phyloP scores from a whole-genome alignment of 495 filamentous ascomycete species.

The Penicillium roqueforti region DNA sequence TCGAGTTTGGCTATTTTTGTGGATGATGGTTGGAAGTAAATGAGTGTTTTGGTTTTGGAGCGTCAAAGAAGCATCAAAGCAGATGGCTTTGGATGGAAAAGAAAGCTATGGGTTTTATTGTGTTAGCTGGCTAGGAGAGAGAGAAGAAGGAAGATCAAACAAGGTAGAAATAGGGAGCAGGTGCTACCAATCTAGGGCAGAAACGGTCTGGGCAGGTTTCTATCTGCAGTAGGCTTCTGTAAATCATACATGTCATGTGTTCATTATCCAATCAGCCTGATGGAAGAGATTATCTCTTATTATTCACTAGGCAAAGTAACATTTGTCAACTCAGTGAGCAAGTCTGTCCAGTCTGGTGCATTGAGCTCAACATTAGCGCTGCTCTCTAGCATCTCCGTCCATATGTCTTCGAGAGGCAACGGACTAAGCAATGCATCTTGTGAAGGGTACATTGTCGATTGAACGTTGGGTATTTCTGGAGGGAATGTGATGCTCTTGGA shows the following conservation, averaged over 20 bases:
- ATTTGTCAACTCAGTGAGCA: constrained; percentile 33
- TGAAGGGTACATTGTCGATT: not conserved
- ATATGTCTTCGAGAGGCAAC: constrained; percentile 31
- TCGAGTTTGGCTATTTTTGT: not conserved
- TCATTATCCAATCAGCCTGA: not conserved
- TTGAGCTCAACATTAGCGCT: constrained; percentile 22
- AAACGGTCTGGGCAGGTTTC: too few species aligned
- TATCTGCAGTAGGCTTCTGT: too few species aligned
- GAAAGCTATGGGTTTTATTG: too few species aligned
- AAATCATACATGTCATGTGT: not conserved
- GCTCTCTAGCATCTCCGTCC: constrained; percentile 34
- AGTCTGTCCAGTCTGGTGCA: constrained; percentile 31
- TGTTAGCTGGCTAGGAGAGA: too few species aligned
- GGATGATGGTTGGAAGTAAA: not conserved
- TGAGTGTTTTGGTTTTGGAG: not conserved
- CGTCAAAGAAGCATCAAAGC: too few species aligned
- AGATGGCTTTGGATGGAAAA: too few species aligned
- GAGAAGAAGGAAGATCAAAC: too few species aligned
- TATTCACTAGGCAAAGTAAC: constrained; percentile 11
- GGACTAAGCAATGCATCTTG: not conserved
- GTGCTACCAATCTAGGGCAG: too few species aligned
- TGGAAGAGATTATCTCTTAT: not conserved
- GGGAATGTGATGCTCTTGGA: not conserved
- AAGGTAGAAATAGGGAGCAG: too few species aligned
- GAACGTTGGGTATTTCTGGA: not conserved